phyloP scores from a whole-genome alignment of 2,329 filamentous ascomycete genomes.

The Didymella exigua region DNA sequence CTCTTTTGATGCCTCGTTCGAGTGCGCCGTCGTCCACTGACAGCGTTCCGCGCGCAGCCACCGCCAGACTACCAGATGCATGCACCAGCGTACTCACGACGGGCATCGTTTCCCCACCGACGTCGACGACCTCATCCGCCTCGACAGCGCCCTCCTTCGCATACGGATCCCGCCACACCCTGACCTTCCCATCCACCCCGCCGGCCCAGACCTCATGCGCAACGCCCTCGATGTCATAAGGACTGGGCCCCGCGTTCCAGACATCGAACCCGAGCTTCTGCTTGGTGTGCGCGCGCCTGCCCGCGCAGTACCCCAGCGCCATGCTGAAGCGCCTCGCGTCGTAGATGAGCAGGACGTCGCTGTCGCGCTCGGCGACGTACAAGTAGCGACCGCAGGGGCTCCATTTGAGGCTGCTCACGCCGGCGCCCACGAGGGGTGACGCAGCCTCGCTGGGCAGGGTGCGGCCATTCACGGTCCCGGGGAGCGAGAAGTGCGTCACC shows the following conservation, averaged over 20 bases:
- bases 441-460: constrained; percentile 11
- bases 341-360: constrained; percentile 62
- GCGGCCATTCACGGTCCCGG: constrained; percentile 20
- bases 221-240: constrained; percentile 17
- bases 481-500: constrained; percentile 58
- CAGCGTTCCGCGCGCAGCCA: constrained; percentile 31
- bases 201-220: constrained; percentile 64
- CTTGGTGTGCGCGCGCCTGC: constrained; percentile 54
- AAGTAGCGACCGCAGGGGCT: constrained; percentile 64
- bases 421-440: constrained; percentile 49
- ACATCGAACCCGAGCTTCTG: constrained; percentile 64
- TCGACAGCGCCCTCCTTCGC: constrained; percentile 37
- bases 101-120: constrained; percentile 20
- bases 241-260: constrained; percentile 39
- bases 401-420: constrained; percentile 63
- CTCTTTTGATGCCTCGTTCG: constrained; percentile 9
- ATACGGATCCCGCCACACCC: constrained; percentile 48
- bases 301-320: constrained; percentile 56
- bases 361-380: constrained; percentile 62
- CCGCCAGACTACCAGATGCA: constrained; percentile 27
- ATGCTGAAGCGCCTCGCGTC: constrained; percentile 63
- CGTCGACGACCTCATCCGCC: constrained; percentile 44
- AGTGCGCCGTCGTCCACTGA: constrained; percentile 5
- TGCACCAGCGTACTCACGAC: constrained; percentile 36
- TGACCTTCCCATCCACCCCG: constrained; percentile 60